Base-by-base conservation (phyloP, 2,329 filamentous ascomycete genomes). In the Diplodia intermedia region DNA sequence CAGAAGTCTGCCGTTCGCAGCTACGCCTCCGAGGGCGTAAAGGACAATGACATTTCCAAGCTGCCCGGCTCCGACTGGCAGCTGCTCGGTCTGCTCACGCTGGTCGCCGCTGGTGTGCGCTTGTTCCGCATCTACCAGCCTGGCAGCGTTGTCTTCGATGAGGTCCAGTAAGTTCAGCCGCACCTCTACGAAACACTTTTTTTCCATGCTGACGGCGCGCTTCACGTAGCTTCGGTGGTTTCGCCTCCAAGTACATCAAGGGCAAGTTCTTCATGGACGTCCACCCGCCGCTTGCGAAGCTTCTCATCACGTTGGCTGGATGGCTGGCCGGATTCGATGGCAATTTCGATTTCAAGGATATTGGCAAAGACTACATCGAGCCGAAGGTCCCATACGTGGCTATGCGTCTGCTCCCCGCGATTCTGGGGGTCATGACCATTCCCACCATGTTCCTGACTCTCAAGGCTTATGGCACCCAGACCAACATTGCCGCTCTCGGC, bases 211-310 rank as follows among this genome's bases (percentile, higher is more conserved):
- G 60, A 55, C 66, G 11, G 49, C 63, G 49, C 23, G n/a, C n/a
- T 33, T 54, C 38, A 65, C 29, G 18, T 76, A 97, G 93, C 82
- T 99, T 99, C 80, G 95, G 95, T 79, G 95, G 95, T 60, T 99
- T 99, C 79, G 95, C 95, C 72, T 93, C 91, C 74, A 99, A 99
- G 82, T 99, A 99, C 81, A 98, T 99, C 86, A 98, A 99, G 85
- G 95, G 95, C 76, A 91, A 87, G 79, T 99, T 99, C 87, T 99
- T 99, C 81, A 99, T 99, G 95, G 95, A 99, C 79, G 95, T 99
- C n/a, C 95, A 99, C 79, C 95, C 95, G 38, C 95, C 95, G 55
- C 86, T 99, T 69, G 95, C 95, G 72, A 99, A 99, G 85, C 88
- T 99, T 78, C 89, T 99, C 73, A 94, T 99, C 75, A 97, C 95